Percentiles rank a stretch among this genome's conserved stretches.
Conservation (phyloP, 768 basidiomycete genomes). For the Trametes sanguinea region DNA sequence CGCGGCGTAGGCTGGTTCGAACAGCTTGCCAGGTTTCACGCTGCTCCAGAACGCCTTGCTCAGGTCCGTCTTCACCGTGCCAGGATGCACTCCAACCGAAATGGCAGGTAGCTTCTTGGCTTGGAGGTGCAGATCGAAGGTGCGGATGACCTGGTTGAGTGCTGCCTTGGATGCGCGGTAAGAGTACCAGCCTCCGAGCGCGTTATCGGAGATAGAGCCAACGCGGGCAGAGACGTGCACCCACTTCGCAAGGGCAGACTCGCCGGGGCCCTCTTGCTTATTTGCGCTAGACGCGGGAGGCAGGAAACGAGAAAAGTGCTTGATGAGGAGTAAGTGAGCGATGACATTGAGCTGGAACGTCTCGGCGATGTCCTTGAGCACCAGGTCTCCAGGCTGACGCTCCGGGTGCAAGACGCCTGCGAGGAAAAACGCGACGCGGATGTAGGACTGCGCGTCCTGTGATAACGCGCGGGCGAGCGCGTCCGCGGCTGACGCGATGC, state of each 20-base stretch:
- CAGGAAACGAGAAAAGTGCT: conserved; percentile 62
- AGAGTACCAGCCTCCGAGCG: conserved; percentile 61
- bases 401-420: conserved; percentile 60
- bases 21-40: conserved; percentile 39
- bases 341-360: conserved; percentile 61
- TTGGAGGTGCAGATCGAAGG: conserved; percentile 56
- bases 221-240: conserved; percentile 61
- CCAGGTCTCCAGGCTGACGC: conserved; percentile 51
- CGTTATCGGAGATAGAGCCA: conserved; percentile 60
- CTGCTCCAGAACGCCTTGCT: conserved; percentile 56
- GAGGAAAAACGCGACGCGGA: conserved; percentile 57
- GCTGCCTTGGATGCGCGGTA: conserved; percentile 65
- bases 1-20: conserved; percentile 55
- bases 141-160: conserved; percentile 63
- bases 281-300: conserved; percentile 33
- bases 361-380: conserved; percentile 41
- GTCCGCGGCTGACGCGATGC: conserved; percentile 50
- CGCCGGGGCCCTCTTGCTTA: not conserved
- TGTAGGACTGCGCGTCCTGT: conserved; percentile 39
- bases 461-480: conserved; percentile 40
- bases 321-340: conserved; percentile 60
- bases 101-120: conserved; percentile 50
- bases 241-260: conserved; percentile 49
- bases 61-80: conserved; percentile 60
- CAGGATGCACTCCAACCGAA: conserved; percentile 59